Base-by-base conservation (phyloP, 2,329 filamentous ascomycete species). In the Ophioceras dolichostomum region DNA sequence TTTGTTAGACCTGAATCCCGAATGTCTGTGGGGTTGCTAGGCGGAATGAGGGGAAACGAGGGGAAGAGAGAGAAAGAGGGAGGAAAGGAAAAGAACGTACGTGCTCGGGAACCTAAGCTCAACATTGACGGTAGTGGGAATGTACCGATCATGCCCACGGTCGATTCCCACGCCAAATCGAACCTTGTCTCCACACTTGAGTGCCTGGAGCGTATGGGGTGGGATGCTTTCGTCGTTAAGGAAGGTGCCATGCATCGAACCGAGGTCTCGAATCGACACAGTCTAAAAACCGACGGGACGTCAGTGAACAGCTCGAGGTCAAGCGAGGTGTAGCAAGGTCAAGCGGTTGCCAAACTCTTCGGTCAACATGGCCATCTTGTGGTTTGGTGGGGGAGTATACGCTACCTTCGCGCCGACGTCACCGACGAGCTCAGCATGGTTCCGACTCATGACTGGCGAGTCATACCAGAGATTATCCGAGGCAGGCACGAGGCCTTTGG, bases 361-460 rank as follows among this genome's bases (percentile, higher is more conserved):
- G n/a, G n/a, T n/a, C n/a, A n/a, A n/a, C n/a, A n/a, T n/a, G n/a
- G n/a, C n/a, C n/a, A n/a, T n/a, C n/a, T n/a, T n/a, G n/a, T n/a
- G n/a, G n/a, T n/a, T n/a, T n/a, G n/a, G n/a, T n/a, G n/a, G n/a
- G n/a, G n/a, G n/a, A n/a, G n/a, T n/a, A n/a, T n/a, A n/a, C n/a
- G n/a, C n/a, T 55, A 73, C 73, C 53, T 66, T 60, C 6, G 53
- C 47, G 2, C 62, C 52, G 9, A 61, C 47, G 34, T 69, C 57
- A 4, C 68, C 60, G 13, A 49, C 45, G 4, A 79, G 49, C 31
- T 69, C 56, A 13, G 80, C 82, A 56, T 86, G 81, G 10, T 72
- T 53, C 32, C 81, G 67, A 18, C 79, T 84, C 64, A 86, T 79
- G 26, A 85, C 79, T 0, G 79, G 73, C 39, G 73, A 80, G 45